phyloP scores from a whole-genome alignment of 2,329 filamentous ascomycete genomes.

The Nemania sp. region DNA sequence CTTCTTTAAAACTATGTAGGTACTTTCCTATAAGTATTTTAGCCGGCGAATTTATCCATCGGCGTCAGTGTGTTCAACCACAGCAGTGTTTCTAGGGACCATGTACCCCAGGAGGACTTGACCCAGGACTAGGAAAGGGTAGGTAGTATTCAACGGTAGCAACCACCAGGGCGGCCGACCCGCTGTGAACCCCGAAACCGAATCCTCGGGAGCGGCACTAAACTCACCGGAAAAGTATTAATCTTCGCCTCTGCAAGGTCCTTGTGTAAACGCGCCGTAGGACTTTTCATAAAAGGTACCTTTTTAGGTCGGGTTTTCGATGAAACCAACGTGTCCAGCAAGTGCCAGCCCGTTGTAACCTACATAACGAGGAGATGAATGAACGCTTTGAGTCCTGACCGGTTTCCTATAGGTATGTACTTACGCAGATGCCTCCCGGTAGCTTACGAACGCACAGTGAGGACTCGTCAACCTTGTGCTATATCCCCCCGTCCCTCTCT shows the following conservation, averaged over 20 bases:
- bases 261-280: slow-evolving; percentile 5
- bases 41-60: slow-evolving; percentile 26
- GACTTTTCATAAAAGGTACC: slow-evolving; percentile 5
- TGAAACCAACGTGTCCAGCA: slow-evolving; percentile 12
- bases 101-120: not conserved
- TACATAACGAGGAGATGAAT: slow-evolving; percentile 13
- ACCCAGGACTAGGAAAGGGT: not conserved
- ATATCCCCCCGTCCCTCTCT: not conserved
- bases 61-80: slow-evolving; percentile 10
- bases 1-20: slow-evolving; percentile 8
- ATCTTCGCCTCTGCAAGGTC: slow-evolving; percentile 17
- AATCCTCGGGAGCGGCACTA: slow-evolving; percentile 32
- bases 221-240: slow-evolving; percentile 1
- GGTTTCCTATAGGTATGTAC: not conserved
- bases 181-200: slow-evolving; percentile 27
- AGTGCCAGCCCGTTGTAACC: slow-evolving; percentile 14
- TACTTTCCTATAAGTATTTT: slow-evolving; percentile 15
- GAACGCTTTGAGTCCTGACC: not conserved
- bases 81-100: slow-evolving; percentile 5
- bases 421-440: too few species aligned
- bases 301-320: not conserved
- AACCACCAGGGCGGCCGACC: slow-evolving; percentile 9
- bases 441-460: too few species aligned
- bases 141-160: slow-evolving; percentile 26
- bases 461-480: too few species aligned